Evolutionary conservation across 768 basidiomycete genomes (phyloP).

Genomic region (Rhodotorula graminis): DNA sequence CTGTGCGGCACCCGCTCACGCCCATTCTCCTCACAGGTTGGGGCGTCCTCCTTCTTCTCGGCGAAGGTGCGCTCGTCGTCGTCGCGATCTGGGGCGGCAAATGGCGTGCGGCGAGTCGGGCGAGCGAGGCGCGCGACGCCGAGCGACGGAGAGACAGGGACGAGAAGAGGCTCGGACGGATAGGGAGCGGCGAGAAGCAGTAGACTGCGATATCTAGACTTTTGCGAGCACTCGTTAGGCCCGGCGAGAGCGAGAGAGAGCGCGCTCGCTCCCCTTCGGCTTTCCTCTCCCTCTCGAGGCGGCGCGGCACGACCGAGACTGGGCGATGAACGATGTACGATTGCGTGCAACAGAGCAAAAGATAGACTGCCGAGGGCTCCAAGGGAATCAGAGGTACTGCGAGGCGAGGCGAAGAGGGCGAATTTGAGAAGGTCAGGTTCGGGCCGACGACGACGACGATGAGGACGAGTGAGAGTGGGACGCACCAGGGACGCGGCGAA

Average conservation of each 20-base stretch:
- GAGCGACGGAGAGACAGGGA: neutral
- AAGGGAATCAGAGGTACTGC: too few relatives aligned
- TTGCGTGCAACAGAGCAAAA: too few relatives aligned
- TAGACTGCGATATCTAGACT: neutral
- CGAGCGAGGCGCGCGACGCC: conserved; percentile 3
- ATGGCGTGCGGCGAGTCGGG: conserved; percentile 9
- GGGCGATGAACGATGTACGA: neutral
- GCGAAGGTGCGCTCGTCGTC: conserved; percentile 8
- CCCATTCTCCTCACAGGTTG: neutral
- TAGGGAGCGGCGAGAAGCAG: neutral
- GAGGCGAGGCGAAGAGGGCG: too few relatives aligned
- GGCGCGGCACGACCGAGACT: too few relatives aligned
- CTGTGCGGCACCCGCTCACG: too few relatives aligned
- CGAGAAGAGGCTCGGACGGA: neutral
- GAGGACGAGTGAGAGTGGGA: too few relatives aligned
- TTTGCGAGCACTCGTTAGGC: neutral
- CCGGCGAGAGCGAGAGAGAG: too few relatives aligned
- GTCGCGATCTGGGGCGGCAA: conserved; percentile 2
- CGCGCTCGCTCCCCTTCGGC: too few relatives aligned
- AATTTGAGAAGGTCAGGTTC: too few relatives aligned
- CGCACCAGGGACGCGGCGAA: conserved; percentile 32
- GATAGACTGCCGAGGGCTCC: too few relatives aligned
- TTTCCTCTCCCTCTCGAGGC: too few relatives aligned
- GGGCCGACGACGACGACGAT: too few relatives aligned
- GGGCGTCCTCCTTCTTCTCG: conserved; percentile 49